Conservation (phyloP, 1,284 basidiomycete genomes). For the Ganoderma leucocontextum region DNA sequence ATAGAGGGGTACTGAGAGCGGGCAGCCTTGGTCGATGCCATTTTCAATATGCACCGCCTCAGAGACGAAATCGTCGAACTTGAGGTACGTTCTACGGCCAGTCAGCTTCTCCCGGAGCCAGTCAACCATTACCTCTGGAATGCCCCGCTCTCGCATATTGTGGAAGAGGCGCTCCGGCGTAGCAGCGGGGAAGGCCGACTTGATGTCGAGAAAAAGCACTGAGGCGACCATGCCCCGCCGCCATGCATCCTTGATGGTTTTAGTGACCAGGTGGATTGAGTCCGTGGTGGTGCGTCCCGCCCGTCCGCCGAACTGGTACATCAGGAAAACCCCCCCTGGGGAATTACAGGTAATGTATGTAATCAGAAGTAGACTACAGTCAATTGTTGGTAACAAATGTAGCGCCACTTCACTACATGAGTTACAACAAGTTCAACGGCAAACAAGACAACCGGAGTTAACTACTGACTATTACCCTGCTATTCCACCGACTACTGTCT, state of each 20-base stretch:
- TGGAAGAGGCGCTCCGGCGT: constrained; percentile 41
- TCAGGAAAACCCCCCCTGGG: no score
- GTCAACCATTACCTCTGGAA: constrained; percentile 36
- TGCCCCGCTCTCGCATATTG: constrained; percentile 40
- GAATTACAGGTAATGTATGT: no score
- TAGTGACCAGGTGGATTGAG: constrained; percentile 44
- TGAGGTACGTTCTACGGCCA: constrained; percentile 36
- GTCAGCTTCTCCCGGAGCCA: constrained; percentile 37
- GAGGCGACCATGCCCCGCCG: constrained; percentile 40
- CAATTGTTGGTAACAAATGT: no score
- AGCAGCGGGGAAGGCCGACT: constrained; percentile 49
- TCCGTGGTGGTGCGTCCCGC: constrained; percentile 48
- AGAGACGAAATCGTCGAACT: constrained; percentile 44
- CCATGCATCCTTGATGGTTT: constrained; percentile 46
- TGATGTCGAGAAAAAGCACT: constrained; percentile 48
- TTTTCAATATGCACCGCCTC: constrained; percentile 34
- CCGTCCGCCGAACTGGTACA: constrained; percentile 49
- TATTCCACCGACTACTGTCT: no score
- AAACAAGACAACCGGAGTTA: no score
- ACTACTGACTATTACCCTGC: no score
- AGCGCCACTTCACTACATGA: no score
- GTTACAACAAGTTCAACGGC: no score
- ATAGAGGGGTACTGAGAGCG: constrained; percentile 34
- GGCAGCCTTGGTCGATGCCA: constrained; percentile 46
- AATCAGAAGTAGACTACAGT: no score